Base-by-base conservation (phyloP, 768 basidiomycete genomes). In the Boletus sp. region DNA sequence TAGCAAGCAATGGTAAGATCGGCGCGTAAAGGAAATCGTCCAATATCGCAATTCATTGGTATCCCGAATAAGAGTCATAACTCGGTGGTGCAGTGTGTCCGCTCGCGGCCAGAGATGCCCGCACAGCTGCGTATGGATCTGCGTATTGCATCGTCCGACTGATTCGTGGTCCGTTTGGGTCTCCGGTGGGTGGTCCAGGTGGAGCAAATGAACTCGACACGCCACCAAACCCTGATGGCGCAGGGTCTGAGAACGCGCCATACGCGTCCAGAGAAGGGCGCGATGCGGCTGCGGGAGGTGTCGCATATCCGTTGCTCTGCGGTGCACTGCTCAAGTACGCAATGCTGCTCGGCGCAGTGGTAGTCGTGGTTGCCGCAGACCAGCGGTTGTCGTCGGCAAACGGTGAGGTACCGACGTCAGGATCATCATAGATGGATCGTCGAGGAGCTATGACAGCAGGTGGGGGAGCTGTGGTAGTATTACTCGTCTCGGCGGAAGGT, bases 101-200 rank as follows among this genome's bases (percentile, higher is more conserved):
- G 24, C 54, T 68, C 58, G 67, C 58, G 53, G 71, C 32, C 70
- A 89, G 71, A 5, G 80, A 78, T 8, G 87, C 86, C 17, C 89
- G 80, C 36, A 93, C 89, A 11, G 87, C 87, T 12, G 90, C 89
- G 66, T 93, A 94, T 9, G 92, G 92, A 66, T 94, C 88, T 24
- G 91, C 92, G 65, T 93, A 91, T 70, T 94, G 92, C 93, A 96
- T 94, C 52, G 94, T 95, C 69, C 92, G 76, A 71, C 92, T 94
- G 39, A 94, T 76, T 29, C 84, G 81, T 30, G 80, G 77, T 0
- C 76, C 69, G 15, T 63, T 73, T 20, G 64, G 52, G 7, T 72
- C 70, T 11, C 55, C 57, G 10, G 72, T 57, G 15, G 78, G 65
- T 2, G 80, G 24, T 24, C 24, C 24, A 24, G 24, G 65, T 4